phyloP scores from a whole-genome alignment of 2,329 filamentous ascomycete species.

The Neonectria ditissima region DNA sequence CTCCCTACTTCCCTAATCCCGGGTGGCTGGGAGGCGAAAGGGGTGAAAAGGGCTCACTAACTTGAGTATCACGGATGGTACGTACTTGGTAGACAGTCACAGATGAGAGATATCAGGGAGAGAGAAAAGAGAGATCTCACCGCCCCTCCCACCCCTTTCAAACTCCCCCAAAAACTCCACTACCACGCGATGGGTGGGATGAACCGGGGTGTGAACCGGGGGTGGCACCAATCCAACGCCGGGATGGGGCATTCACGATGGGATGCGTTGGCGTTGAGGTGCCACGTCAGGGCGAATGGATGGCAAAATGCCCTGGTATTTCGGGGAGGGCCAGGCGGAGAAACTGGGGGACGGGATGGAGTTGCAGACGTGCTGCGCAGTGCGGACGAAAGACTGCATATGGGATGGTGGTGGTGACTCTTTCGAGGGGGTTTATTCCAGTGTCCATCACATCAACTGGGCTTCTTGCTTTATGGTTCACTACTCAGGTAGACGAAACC shows the following conservation, averaged over 20 bases:
- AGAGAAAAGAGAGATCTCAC: conserved; percentile 28
- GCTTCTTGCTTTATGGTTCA: neutral
- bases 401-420: neutral
- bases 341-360: neutral
- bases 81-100: neutral
- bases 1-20: conserved; percentile 1
- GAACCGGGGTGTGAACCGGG: conserved; percentile 17
- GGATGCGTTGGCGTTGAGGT: conserved; percentile 23
- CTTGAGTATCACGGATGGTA: too few relatives aligned
- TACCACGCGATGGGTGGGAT: conserved; percentile 26
- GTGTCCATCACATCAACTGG: neutral
- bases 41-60: conserved; percentile 1
- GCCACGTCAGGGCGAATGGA: conserved; percentile 21
- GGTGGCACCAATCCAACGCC: conserved; percentile 7
- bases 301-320: neutral
- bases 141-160: conserved; percentile 21
- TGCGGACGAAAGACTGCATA: neutral
- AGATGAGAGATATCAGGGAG: neutral
- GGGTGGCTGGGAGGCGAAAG: conserved; percentile 10
- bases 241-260: conserved; percentile 4
- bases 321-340: neutral
- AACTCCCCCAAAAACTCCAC: conserved; percentile 1
- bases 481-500: too few relatives aligned
- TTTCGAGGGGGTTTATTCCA: neutral
- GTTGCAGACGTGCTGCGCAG: neutral